These are phyloP conservation scores for Coemansia biformis DNA, from an alignment of 192 early-diverging fungal genomes.

Conservation along the genomic window DNA sequence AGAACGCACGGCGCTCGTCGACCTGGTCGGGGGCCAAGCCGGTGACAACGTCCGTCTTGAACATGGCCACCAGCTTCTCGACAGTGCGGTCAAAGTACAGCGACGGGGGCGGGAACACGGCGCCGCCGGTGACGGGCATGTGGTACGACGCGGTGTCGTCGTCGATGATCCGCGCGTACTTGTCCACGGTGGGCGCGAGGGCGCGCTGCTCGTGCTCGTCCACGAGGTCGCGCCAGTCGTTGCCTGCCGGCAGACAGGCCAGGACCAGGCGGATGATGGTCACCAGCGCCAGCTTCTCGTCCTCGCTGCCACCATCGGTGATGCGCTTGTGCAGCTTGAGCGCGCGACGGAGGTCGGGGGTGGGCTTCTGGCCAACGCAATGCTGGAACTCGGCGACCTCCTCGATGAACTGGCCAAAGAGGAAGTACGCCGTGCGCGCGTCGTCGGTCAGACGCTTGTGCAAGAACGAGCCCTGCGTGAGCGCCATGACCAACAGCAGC, in stretches of 20 bases:
- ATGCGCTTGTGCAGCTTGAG: conserved; percentile 63
- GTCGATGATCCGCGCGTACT: conserved; percentile 51
- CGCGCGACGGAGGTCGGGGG: conserved; percentile 70
- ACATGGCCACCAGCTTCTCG: conserved; percentile 84
- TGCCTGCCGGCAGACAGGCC: conserved; percentile 67
- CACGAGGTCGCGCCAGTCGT: conserved; percentile 91
- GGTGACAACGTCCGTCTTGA: conserved; percentile 54
- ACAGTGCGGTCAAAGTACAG: conserved; percentile 93
- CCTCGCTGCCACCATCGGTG: conserved; percentile 61
- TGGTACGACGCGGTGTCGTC: conserved; percentile 47
- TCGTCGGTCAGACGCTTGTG: conserved; percentile 61
- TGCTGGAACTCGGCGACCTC: conserved; percentile 88
- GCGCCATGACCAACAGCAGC: conserved; percentile 73
- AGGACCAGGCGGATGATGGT: conserved; percentile 75
- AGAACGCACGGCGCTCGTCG: conserved; percentile 62
- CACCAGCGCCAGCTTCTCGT: conserved; percentile 72
- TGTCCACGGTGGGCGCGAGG: conserved; percentile 67
- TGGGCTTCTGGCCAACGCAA: conserved; percentile 71
- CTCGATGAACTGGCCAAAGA: conserved; percentile 94
- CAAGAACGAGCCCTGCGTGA: conserved; percentile 59
- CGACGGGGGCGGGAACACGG: conserved; percentile 52
- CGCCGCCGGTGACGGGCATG: conserved; percentile 49
- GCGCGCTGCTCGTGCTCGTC: conserved; percentile 69
- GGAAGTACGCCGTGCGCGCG: conserved; percentile 77
- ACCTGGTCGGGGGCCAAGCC: conserved; percentile 63